Evolutionary conservation across 2,329 filamentous ascomycete species (phyloP).

Genomic region (Saccharata proteae): DNA sequence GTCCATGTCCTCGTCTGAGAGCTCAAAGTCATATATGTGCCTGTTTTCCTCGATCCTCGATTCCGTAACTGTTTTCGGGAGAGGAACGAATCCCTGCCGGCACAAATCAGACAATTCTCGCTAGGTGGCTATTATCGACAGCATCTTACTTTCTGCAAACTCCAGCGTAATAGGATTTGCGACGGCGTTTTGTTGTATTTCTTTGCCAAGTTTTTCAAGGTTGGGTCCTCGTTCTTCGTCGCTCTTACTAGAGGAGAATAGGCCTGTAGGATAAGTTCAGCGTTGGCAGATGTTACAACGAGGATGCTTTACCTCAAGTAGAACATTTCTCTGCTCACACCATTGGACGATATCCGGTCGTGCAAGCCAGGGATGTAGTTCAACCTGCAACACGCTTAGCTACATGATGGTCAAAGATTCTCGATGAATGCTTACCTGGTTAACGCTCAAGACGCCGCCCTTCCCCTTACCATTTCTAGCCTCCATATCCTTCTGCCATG

Average conservation of each 20-base stretch:
- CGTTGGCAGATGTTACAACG: not conserved
- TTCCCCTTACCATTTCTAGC: slow-evolving; percentile 49
- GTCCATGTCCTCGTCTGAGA: slow-evolving; percentile 47
- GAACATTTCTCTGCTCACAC: slow-evolving; percentile 45
- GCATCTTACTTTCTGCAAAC: slow-evolving; percentile 41
- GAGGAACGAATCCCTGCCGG: slow-evolving; percentile 48
- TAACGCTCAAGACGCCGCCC: slow-evolving; percentile 64
- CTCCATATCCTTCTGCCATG: slow-evolving; percentile 48
- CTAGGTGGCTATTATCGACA: no score
- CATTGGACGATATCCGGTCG: slow-evolving; percentile 69
- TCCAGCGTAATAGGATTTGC: slow-evolving; percentile 48
- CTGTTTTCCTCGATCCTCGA: slow-evolving; percentile 49
- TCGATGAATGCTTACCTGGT: slow-evolving; percentile 61
- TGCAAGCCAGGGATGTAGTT: slow-evolving; percentile 80
- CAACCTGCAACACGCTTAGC: slow-evolving; percentile 30
- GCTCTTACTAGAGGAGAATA: slow-evolving; percentile 34
- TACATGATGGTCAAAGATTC: not conserved
- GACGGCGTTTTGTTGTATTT: slow-evolving; percentile 47
- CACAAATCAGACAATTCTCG: not conserved
- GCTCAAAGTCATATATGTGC: slow-evolving; percentile 47
- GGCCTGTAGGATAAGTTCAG: slow-evolving; percentile 16
- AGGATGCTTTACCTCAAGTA: slow-evolving; percentile 25
- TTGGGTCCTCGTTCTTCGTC: slow-evolving; percentile 39
- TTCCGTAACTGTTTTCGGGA: slow-evolving; percentile 51
- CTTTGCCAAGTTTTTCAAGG: slow-evolving; percentile 38